Evolutionary conservation across 148 eudicot species (phyloP).

Genomic region (Vaccinium vitisidaea): DNA sequence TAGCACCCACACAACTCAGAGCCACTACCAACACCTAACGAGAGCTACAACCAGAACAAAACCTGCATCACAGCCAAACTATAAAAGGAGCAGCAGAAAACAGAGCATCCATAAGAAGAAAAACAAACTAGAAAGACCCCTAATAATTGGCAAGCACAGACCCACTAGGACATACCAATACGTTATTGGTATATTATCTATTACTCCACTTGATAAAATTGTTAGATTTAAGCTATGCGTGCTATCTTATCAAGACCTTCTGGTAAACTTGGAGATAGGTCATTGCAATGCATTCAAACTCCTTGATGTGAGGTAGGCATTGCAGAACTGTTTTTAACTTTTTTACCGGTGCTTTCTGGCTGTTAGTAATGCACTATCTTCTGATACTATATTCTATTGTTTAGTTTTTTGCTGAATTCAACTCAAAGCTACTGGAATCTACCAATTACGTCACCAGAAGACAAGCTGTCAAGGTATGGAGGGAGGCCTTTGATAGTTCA

Average conservation of each 20-base stretch:
- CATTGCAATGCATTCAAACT: neutral
- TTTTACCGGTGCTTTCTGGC: neutral
- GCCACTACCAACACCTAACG: too few species aligned
- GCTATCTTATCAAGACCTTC: neutral
- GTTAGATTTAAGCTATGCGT: neutral
- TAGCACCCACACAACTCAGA: too few species aligned
- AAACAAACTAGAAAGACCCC: too few species aligned
- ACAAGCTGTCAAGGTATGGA: slow-evolving; percentile 72
- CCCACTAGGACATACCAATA: neutral
- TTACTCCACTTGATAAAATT: neutral
- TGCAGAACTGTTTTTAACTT: neutral
- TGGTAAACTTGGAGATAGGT: neutral
- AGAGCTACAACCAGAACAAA: too few species aligned
- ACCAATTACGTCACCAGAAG: slow-evolving; percentile 77
- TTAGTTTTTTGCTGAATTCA: slow-evolving; percentile 58
- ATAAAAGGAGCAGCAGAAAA: too few species aligned
- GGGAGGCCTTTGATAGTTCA: neutral
- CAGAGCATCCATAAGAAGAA: too few species aligned
- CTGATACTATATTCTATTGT: neutral
- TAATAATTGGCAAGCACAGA: too few species aligned
- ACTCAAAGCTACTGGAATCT: slow-evolving; percentile 78
- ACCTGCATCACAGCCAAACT: too few species aligned
- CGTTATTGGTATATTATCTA: neutral
- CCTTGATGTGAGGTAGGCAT: neutral
- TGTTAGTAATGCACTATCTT: neutral